These are phyloP conservation scores for maize (Zea mays) DNA, from an alignment of 176 grass and related monocot species.

Conservation along the genomic window Zm-B73-REFERENCE-NAM-5.0 NC_050102.1:185580501-185581000, in stretches of 20 bases:
- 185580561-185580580: slow-evolving; percentile 15
- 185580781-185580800: background rate
- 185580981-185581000: background rate
- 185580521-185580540: background rate
- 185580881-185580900: background rate
- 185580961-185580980: background rate
- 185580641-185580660: slow-evolving; percentile 25
- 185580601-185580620: slow-evolving; percentile 1
- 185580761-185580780: background rate
- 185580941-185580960: background rate
- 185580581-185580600: slow-evolving; percentile 30
- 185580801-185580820: background rate
- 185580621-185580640: slow-evolving; percentile 6
- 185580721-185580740: slow-evolving; percentile 5
- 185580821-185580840: background rate
- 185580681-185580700: slow-evolving; percentile 5
- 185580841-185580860: background rate
- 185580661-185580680: slow-evolving; percentile 6
- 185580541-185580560: no score
- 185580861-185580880: slow-evolving; percentile 22
- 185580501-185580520: slow-evolving; percentile 15
- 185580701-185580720: slow-evolving; percentile 25
- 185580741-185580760: slow-evolving; percentile 5
- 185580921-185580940: background rate
- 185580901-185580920: background rate